Conservation (phyloP, 352 stramenopile species). For the Phytopythium chamaehyphon region DNA sequence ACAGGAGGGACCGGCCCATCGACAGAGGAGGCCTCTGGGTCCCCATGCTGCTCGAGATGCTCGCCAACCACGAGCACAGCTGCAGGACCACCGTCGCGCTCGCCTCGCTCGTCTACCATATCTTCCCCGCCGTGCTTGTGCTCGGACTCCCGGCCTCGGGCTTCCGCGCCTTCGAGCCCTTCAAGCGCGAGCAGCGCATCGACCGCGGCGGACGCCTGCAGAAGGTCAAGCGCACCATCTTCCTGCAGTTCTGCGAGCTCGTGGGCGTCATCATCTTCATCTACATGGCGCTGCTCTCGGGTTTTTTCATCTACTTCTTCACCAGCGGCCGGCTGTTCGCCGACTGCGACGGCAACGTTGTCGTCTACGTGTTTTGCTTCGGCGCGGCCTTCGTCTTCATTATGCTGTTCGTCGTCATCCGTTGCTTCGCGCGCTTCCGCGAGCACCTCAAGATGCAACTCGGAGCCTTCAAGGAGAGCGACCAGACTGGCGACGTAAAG, state of each 20-base stretch:
- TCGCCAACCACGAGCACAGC: conserved; percentile 36
- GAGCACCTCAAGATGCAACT: conserved; percentile 86
- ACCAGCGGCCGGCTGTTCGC: conserved; percentile 52
- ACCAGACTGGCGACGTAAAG: conserved; percentile 78
- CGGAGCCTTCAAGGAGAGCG: conserved; percentile 73
- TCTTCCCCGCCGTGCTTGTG: conserved; percentile 57
- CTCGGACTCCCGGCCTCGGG: conserved; percentile 63
- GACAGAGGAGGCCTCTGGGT: conserved; percentile 39
- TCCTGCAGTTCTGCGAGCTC: conserved; percentile 72
- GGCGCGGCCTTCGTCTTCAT: conserved; percentile 48
- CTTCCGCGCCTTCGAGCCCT: conserved; percentile 62
- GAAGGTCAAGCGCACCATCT: conserved; percentile 79
- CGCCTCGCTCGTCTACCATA: conserved; percentile 62
- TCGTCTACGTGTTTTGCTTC: conserved; percentile 43
- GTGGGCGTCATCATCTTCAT: conserved; percentile 54
- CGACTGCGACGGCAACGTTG: conserved; percentile 35
- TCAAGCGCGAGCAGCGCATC: conserved; percentile 63
- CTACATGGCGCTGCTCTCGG: conserved; percentile 39
- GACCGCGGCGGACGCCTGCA: conserved; percentile 49
- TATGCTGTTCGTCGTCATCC: conserved; percentile 61
- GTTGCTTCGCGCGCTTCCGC: conserved; percentile 69
- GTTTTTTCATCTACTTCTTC: conserved; percentile 54
- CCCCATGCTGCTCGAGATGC: conserved; percentile 26
- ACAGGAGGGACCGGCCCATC: conserved; percentile 24
- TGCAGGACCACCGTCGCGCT: conserved; percentile 53